phyloP scores from a whole-genome alignment of 176 grass and related monocot species.

The Poa annua region DNA sequence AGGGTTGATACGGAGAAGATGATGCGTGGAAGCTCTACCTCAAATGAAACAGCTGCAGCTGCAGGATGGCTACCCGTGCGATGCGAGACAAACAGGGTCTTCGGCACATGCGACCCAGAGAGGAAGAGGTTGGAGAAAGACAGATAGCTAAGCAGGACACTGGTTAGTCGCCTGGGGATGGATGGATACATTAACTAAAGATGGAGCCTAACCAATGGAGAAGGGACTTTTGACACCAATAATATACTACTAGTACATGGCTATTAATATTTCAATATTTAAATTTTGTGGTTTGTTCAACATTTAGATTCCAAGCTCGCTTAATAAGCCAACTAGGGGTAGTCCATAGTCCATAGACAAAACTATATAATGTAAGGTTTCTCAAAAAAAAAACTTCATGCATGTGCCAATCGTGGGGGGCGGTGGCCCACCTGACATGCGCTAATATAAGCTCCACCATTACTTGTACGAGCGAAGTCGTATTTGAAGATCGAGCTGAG shows the following conservation, averaged over 20 bases:
- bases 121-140: constrained; percentile 14
- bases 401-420: no score
- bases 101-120: constrained; percentile 45
- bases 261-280: no score
- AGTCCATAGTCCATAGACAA: no score
- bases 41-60: constrained; percentile 42
- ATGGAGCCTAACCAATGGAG: constrained; percentile 16
- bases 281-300: no score
- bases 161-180: constrained; percentile 22
- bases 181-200: constrained; percentile 27
- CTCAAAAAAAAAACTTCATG: no score
- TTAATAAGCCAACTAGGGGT: no score
- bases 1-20: constrained; percentile 42
- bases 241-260: background rate
- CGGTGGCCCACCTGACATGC: no score
- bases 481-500: no score
- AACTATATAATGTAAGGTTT: no score
- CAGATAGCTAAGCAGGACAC: constrained; percentile 27
- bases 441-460: no score
- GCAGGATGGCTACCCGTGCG: constrained; percentile 31
- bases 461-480: no score
- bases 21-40: constrained; percentile 25
- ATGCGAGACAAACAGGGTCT: constrained; percentile 44
- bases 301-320: no score
- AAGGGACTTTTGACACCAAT: background rate